Conservation (phyloP, 2,329 filamentous ascomycete species). For the Colletotrichum sp. region DNA sequence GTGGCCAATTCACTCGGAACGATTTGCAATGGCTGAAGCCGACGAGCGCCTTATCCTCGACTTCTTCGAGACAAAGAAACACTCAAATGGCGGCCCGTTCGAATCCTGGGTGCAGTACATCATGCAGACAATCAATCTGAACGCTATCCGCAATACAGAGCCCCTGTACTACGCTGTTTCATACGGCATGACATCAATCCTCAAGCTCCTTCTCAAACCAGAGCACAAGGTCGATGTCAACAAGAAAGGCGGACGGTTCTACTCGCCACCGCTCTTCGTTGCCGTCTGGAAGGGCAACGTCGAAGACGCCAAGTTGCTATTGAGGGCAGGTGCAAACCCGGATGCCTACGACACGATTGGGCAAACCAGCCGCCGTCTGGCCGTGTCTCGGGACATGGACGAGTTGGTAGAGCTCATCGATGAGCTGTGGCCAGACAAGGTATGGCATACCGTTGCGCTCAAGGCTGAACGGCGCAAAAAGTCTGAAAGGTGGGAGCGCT, state of each 20-base stretch:
- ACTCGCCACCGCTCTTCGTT: conserved; percentile 25
- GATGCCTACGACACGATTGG: background rate
- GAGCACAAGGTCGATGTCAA: conserved; percentile 23
- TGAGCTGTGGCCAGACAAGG: background rate
- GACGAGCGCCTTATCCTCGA: conserved; percentile 24
- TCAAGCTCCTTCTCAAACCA: conserved; percentile 23
- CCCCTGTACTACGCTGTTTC: conserved; percentile 30
- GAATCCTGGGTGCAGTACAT: conserved; percentile 28
- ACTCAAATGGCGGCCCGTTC: conserved; percentile 21
- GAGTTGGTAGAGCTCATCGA: background rate
- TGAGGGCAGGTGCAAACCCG: conserved; percentile 28
- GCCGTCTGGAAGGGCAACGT: conserved; percentile 23
- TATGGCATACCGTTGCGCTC: background rate
- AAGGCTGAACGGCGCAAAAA: background rate
- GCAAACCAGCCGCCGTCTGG: background rate
- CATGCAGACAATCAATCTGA: background rate
- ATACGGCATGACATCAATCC: conserved; percentile 27
- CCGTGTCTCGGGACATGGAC: background rate
- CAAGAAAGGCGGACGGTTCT: conserved; percentile 23
- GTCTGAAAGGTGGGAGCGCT: background rate
- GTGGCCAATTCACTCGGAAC: conserved; percentile 28
- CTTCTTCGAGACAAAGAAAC: conserved; percentile 26
- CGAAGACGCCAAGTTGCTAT: conserved; percentile 25
- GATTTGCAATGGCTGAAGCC: background rate
- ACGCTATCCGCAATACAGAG: conserved; percentile 19